These are phyloP conservation scores for Umbelopsis sp. DNA, from an alignment of 192 early-diverging fungal genomes.

Conservation along the genomic window DNA sequence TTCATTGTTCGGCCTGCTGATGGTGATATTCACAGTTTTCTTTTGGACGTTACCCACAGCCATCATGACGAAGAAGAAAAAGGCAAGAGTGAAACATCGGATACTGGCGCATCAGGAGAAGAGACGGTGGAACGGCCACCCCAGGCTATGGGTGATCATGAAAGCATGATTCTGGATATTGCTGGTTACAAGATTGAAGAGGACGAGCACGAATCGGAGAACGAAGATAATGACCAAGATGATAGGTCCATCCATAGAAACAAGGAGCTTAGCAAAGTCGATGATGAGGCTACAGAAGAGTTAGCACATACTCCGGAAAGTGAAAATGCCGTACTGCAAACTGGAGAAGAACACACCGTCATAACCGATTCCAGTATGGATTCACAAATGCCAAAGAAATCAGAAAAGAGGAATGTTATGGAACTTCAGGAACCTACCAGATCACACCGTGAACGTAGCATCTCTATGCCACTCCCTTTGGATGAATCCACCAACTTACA, in stretches of 20 bases:
- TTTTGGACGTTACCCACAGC: constrained; percentile 31
- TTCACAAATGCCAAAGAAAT: background rate
- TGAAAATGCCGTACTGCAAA: background rate
- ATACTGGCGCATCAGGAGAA: background rate
- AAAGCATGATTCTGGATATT: constrained; percentile 51
- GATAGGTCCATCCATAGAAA: background rate
- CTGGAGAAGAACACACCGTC: background rate
- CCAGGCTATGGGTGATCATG: constrained; percentile 41
- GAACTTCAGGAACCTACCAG: background rate
- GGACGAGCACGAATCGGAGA: background rate
- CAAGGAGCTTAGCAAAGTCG: background rate
- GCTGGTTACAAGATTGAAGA: constrained; percentile 52
- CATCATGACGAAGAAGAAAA: constrained; percentile 4
- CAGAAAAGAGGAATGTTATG: background rate
- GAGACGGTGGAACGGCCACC: constrained; percentile 18
- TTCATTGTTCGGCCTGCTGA: constrained; percentile 34
- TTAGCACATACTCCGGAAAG: background rate
- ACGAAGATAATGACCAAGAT: constrained; percentile 20
- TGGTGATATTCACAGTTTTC: constrained; percentile 23
- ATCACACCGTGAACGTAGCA: background rate
- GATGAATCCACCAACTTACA: too few relatives aligned
- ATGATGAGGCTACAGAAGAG: background rate
- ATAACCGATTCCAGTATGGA: background rate
- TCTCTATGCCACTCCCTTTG: background rate
- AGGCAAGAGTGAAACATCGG: background rate